phyloP scores from a whole-genome alignment of 352 stramenopile species.

The Phytopythium mirpurense region DNA sequence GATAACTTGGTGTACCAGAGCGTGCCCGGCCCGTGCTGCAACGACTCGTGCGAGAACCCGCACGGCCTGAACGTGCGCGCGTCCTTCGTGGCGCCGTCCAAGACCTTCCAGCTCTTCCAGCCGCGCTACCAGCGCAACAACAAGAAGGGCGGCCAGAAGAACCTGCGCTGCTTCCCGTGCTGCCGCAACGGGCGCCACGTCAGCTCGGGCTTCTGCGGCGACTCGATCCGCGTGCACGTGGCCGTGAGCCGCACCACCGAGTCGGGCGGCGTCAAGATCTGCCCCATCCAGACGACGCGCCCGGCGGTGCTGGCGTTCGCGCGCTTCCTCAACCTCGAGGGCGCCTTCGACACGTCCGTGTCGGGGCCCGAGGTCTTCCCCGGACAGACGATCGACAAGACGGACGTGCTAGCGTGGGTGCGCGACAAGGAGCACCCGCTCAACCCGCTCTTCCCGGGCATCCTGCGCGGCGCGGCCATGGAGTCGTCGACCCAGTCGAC shows the following conservation, averaged over 20 bases:
- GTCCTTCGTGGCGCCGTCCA: constrained; percentile 74
- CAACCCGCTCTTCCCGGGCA: constrained; percentile 72
- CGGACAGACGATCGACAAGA: constrained; percentile 71
- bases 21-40: constrained; percentile 69
- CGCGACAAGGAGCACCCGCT: constrained; percentile 72
- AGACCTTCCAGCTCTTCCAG: constrained; percentile 78
- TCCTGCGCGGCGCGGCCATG: constrained; percentile 71
- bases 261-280: constrained; percentile 79
- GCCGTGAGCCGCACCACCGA: constrained; percentile 68
- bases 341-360: constrained; percentile 58
- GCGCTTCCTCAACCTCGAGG: constrained; percentile 70
- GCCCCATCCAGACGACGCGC: constrained; percentile 58
- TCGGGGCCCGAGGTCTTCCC: constrained; percentile 71
- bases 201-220: constrained; percentile 81
- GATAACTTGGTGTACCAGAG: constrained; percentile 68
- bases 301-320: constrained; percentile 63
- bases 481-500: constrained; percentile 72
- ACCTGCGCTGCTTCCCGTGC: constrained; percentile 83
- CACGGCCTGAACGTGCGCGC: constrained; percentile 73
- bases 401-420: constrained; percentile 54
- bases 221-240: constrained; percentile 80
- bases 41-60: constrained; percentile 80
- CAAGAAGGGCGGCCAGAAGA: constrained; percentile 88
- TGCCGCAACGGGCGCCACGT: constrained; percentile 79
- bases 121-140: constrained; percentile 86